A percentile compares a stretch with the other conserved stretches of the same genome.
Conservation (phyloP, 2,329 filamentous ascomycete species). For the Pseudopyrenochaeta lycopersici region DNA sequence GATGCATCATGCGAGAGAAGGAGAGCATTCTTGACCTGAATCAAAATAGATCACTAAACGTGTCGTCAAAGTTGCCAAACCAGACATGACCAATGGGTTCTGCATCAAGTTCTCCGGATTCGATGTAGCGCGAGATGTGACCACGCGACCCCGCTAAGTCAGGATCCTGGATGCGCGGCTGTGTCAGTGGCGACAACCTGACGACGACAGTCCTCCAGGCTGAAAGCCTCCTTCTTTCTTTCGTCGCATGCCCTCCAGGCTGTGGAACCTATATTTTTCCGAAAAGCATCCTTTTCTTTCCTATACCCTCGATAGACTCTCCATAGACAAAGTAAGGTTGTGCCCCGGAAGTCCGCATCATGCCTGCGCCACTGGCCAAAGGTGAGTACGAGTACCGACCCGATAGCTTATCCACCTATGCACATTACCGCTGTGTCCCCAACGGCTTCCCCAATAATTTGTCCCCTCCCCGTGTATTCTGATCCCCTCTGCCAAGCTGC, state of each 20-base stretch:
- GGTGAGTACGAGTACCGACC: conserved; percentile 32
- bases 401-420: conserved; percentile 27
- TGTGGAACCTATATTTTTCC: neutral
- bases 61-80: too few relatives aligned
- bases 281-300: neutral
- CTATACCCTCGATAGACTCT: neutral
- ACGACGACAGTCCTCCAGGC: conserved; percentile 3
- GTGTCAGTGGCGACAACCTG: neutral
- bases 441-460: conserved; percentile 3
- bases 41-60: too few relatives aligned
- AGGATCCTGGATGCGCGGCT: neutral
- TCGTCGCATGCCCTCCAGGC: neutral
- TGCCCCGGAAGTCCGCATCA: conserved; percentile 15
- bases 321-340: neutral
- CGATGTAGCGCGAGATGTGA: neutral
- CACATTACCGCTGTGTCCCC: conserved; percentile 33
- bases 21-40: too few relatives aligned
- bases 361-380: conserved; percentile 54
- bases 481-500: conserved; percentile 39
- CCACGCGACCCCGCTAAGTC: neutral
- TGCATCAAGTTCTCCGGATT: neutral
- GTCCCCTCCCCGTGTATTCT: conserved; percentile 1
- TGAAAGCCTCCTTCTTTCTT: neutral
- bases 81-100: neutral
- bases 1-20: too few relatives aligned